Evolutionary conservation across 805 yeast species (phyloP), one percentile per base, ranked within the genome.

Genomic region (Yarrowia keelungensis): DNA sequence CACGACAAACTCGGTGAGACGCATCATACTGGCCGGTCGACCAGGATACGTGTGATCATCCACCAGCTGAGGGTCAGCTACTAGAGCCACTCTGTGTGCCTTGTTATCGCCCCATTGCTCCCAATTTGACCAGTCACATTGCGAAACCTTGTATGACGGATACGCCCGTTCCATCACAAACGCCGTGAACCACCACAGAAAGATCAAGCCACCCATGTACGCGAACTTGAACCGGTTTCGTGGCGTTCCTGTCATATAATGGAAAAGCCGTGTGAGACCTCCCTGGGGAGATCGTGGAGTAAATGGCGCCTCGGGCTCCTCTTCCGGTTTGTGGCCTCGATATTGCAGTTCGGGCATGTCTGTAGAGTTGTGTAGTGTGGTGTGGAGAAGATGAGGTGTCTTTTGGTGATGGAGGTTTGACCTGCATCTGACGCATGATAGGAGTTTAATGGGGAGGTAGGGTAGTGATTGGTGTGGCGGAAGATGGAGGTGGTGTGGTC

Each of bases 1-100:
- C 15, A 90, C 82, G 47, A 91, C 75, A 69, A 81, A 77, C 71
- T 84, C 82, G 0, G 95, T 85, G n/a, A 91, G 71, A 72, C 80
- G 82, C 75, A 84, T 84, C 32, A 85, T 76, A 3, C 81, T 35
- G 50, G 79, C 71, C 19, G 88, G 86, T 73, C 92, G 80, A 2
- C 85, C 87, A 0, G 97, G 97, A 76, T 95, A 95, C 0, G 98
- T 90, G 77, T 90, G 86, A 35, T 83, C 89, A 75, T 95, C 99
- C 74, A 95, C 89, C 51, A 95, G 82, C 77, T 95, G 99, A 0
- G 99, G 99, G 75, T 95, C 99, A 0, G 98, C 98, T 43, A 91
- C 82, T 12, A 95, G 71, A 0, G 85, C 85, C 38, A 90, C 81
- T 14, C 73, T 72, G 11, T 73, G 45, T 11, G 73, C 51, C 4